Evolutionary conservation across 139 green algal species (phyloP), one percentile per base, ranked within the genome.

Genomic region (Tetraselmis chui): DNA sequence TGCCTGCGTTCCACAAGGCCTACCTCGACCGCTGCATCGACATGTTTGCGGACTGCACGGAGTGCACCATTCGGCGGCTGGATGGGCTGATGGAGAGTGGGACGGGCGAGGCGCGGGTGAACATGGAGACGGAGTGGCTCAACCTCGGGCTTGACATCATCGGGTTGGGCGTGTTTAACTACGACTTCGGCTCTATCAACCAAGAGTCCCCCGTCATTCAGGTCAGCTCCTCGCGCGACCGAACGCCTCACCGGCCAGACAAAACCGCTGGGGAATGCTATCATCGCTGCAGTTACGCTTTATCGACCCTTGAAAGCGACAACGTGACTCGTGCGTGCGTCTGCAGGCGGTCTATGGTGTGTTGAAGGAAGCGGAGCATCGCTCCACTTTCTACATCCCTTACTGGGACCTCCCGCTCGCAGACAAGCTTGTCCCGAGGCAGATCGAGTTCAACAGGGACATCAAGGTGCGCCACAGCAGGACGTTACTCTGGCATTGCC

Each of bases 141-240:
- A 96, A 85, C 80, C 86, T 99, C 67, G 95, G 94, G 0, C 88
- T 99, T 83, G 97, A 99, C 85, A 99, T 99, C 89, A 99, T 99
- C 81, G 97, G 97, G 0, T 90, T 99, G 77, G 95, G 93, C 0
- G 95, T 99, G 58, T 99, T 99, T 91, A 99, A 99, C 91, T 99
- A 97, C 85, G 93, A 99, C 83, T 99, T 99, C 88, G 93, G 92
- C 0, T 95, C 91, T 78, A 95, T 98, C 86, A 98, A 86, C 18
- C 85, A 67, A 0, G 94, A 99, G 88, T 98, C 92, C 0, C 96
- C 96, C 5, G 92, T 99, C 58, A 98, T 99, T 90, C 93, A 98
- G 91, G 90, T 85, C 26, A 31, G 59, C 1, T 29, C 28, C 32
- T 78, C 18, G 32, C 88, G 0, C 89, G 90, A 76, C 89, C 89